Conservation (phyloP, 2,329 filamentous ascomycete species). For the Colletotrichum eleusines region DNA sequence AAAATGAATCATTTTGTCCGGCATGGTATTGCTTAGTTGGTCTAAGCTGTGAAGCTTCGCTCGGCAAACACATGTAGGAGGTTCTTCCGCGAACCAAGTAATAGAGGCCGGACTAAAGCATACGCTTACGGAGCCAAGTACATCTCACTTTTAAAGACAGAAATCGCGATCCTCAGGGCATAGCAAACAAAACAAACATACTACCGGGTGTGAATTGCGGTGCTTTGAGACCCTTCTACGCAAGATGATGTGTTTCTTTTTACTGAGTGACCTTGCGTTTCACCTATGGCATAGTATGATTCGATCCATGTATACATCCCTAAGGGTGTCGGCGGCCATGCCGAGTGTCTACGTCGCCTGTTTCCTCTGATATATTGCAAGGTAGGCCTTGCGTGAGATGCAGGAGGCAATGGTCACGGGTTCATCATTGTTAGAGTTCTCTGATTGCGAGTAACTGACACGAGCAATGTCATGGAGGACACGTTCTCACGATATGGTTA, state of each 20-base stretch:
- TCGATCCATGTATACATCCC: not conserved
- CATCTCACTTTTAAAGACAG: not conserved
- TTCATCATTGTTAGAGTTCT: not conserved
- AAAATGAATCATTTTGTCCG: not conserved
- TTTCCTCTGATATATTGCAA: not conserved
- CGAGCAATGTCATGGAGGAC: not conserved
- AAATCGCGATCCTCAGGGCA: not conserved
- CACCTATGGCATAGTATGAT: not conserved
- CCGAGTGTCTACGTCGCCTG: not conserved
- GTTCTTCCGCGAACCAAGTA: not conserved
- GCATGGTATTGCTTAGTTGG: not conserved
- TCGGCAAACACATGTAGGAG: too few relatives aligned
- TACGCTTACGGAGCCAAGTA: not conserved
- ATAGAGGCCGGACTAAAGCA: not conserved
- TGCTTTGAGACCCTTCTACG: not conserved
- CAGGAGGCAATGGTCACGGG: not conserved
- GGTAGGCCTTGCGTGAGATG: not conserved
- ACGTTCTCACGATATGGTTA: not conserved
- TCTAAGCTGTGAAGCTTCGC: not conserved
- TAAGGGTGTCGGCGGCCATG: too few relatives aligned
- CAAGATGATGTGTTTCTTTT: not conserved
- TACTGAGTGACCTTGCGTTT: not conserved
- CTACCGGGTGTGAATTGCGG: not conserved
- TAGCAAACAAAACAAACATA: not conserved
- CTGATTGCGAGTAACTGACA: not conserved